Percentiles rank a stretch among this genome's conserved stretches.
Conservation (phyloP, 2,329 filamentous ascomycete genomes). For the Neocatenulostroma microsporum region DNA sequence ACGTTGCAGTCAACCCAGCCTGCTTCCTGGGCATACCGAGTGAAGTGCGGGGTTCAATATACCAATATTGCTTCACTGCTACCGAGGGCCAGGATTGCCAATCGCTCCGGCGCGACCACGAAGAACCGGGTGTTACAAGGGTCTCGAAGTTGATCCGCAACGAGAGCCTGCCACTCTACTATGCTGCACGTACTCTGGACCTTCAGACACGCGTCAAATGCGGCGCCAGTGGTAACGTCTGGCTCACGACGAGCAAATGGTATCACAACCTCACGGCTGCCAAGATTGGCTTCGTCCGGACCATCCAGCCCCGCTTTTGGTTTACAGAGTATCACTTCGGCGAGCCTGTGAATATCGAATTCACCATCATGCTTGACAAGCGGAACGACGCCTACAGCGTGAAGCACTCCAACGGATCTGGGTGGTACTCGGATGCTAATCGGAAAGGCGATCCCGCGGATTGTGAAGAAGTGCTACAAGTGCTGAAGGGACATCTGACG, state of each 20-base stretch:
- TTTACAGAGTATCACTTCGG: slow-evolving; percentile 9
- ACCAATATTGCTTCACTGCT: not conserved
- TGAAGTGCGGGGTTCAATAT: not conserved
- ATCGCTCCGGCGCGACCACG: no score
- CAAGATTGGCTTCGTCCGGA: slow-evolving; percentile 1
- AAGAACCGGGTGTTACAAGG: not conserved
- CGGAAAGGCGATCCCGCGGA: slow-evolving; percentile 8
- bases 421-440: slow-evolving; percentile 5
- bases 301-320: slow-evolving; percentile 1
- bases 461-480: slow-evolving; percentile 6
- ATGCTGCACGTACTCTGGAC: not conserved
- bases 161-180: slow-evolving; percentile 2
- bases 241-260: slow-evolving; percentile 4
- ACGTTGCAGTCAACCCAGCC: no score
- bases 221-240: slow-evolving; percentile 2
- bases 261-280: slow-evolving; percentile 3
- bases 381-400: not conserved
- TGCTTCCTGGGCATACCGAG: not conserved
- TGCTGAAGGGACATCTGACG: not conserved
- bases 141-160: not conserved
- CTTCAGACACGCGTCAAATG: slow-evolving; percentile 3
- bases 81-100: not conserved
- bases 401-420: not conserved
- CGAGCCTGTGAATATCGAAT: slow-evolving; percentile 6
- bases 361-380: slow-evolving; percentile 3